These are phyloP conservation scores for Magnusiomyces ingens DNA, from an alignment of 1,139 yeast species.

Conservation along the genomic window DNA sequence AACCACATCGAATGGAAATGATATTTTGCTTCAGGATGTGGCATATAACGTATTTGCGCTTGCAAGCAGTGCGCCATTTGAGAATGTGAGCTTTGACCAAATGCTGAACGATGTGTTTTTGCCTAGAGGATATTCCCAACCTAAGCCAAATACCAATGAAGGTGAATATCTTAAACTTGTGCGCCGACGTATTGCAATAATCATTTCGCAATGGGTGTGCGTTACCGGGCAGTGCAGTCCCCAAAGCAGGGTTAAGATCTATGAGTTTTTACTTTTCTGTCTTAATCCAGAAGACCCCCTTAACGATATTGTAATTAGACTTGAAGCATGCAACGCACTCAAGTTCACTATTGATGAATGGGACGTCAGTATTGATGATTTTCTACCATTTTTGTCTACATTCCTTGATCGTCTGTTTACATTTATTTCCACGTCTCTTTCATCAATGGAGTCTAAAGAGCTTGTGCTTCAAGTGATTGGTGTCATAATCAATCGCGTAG, in stretches of 20 bases:
- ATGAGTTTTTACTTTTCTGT: constrained; percentile 45
- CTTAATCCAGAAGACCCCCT: constrained; percentile 40
- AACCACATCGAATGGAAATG: constrained; percentile 40
- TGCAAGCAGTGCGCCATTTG: constrained; percentile 60
- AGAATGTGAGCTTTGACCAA: constrained; percentile 56
- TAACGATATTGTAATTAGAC: constrained; percentile 66
- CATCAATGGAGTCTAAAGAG: constrained; percentile 66
- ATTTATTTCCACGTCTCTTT: constrained; percentile 42
- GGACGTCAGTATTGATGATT: constrained; percentile 66
- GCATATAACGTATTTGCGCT: constrained; percentile 75
- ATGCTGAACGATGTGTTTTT: constrained; percentile 53
- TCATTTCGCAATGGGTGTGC: constrained; percentile 75
- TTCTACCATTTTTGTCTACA: constrained; percentile 56
- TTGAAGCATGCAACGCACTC: constrained; percentile 70
- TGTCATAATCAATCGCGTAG: constrained; percentile 53
- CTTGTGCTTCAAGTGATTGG: constrained; percentile 62
- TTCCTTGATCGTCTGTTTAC: constrained; percentile 45
- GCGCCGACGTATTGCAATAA: constrained; percentile 67
- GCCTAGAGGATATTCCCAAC: constrained; percentile 48
- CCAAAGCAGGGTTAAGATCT: constrained; percentile 53
- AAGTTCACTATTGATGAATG: constrained; percentile 72
- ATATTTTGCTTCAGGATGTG: constrained; percentile 67
- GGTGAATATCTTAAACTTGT: constrained; percentile 49
- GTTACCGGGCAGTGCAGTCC: constrained; percentile 47
- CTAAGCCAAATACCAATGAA: constrained; percentile 18